Evolutionary conservation across 2,329 filamentous ascomycete genomes (phyloP), one percentile per base, ranked within the genome.

Genomic region (Aureobasidium sp.): DNA sequence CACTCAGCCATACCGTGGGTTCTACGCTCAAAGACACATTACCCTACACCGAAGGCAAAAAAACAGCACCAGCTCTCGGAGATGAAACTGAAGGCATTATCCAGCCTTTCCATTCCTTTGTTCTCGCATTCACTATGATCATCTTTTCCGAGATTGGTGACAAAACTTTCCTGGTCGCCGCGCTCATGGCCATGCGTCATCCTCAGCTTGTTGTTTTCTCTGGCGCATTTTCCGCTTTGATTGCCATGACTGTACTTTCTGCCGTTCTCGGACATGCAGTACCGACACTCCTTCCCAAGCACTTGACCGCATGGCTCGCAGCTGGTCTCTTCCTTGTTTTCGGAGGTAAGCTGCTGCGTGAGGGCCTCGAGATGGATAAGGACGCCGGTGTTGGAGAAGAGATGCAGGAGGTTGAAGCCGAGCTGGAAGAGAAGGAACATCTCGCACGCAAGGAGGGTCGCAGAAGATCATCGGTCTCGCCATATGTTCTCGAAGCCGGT

Each of bases 111-210:
- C 93, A 99, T 74, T 97, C 94, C 4, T 95, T 94, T 71, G 72
- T 96, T 13, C 86, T 97, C 36, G 96, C 94, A 17, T 86, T 97
- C 64, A 93, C 92, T 63, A 99, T 97, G 94, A 99, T 99, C 70
- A 80, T 97, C 65, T 88, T 97, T 69, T 97, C 93, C 51, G 94
- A 99, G 74, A 86, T 99, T 69, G 94, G 94, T 66, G 94, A 99
- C 83, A 99, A 99, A 79, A 99, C 94, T 0, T 99, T 99, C 79
- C 82, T 99, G 47, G 91, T 99, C 26, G 94, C 94, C 7, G 93
- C 92, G 8, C 84, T 99, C 20, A 99, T 99, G 94, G 94, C 94
- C 13, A 99, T 99, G 94, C 94, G 96, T 73, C 93, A 99, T 71
- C 89, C 94, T 65, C 88, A 94, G 59, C 79, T 96, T 66, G 83